A percentile compares a stretch with the other conserved stretches of the same genome.
phyloP scores from a whole-genome alignment of 2,329 filamentous ascomycete species.

The Fusarium musae region DNA sequence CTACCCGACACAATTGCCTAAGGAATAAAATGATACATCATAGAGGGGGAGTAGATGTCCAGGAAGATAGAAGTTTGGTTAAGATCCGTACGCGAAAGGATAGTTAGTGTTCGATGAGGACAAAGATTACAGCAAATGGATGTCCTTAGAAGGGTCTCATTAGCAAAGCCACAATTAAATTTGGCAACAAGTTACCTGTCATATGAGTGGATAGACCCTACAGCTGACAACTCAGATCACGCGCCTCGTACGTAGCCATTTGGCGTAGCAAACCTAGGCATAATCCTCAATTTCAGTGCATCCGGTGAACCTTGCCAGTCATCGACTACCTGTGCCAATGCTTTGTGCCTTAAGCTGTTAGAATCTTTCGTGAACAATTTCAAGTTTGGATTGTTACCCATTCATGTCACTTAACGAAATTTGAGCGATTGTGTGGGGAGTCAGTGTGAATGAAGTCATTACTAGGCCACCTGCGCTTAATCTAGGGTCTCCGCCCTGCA shows the following conservation, averaged over 20 bases:
- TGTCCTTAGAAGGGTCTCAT: too few species aligned
- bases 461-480: too few species aligned
- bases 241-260: too few species aligned
- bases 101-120: background rate
- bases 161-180: background rate
- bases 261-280: fast-evolving
- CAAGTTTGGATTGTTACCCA: fast-evolving
- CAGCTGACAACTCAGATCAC: too few species aligned
- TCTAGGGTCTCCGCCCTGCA: too few species aligned
- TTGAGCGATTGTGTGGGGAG: background rate
- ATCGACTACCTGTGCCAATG: too few species aligned
- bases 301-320: background rate
- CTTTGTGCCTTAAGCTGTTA: too few species aligned
- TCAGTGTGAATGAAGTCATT: background rate
- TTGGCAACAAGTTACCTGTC: fast-evolving
- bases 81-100: background rate
- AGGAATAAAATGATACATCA: too few species aligned
- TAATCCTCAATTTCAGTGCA: background rate
- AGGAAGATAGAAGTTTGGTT: background rate
- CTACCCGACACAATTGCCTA: too few species aligned
- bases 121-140: background rate
- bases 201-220: too few species aligned
- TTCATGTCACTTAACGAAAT: background rate
- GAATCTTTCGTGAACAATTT: background rate
- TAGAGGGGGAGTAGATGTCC: background rate